Conservation (phyloP, 2,329 filamentous ascomycete species). For the Proliferodiscus dingleyae region DNA sequence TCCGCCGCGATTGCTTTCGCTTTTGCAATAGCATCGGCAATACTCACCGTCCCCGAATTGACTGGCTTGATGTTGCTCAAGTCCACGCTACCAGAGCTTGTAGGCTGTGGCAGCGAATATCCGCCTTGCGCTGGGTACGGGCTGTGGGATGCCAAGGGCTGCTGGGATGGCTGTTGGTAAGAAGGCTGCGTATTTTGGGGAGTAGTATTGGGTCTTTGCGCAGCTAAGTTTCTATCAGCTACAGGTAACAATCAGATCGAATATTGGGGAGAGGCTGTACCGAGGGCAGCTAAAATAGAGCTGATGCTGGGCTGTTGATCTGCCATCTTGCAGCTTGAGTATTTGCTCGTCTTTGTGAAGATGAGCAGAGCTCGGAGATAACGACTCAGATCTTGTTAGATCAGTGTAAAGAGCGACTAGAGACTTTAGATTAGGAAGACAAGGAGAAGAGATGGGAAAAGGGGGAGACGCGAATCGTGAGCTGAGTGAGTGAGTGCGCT, state of each 20-base stretch:
- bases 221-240: slow-evolving; percentile 35
- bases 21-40: slow-evolving; percentile 79
- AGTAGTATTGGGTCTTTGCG: slow-evolving; percentile 43
- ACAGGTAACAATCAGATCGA: not conserved
- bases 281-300: slow-evolving; percentile 46
- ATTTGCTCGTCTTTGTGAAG: not conserved
- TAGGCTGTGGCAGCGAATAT: slow-evolving; percentile 47
- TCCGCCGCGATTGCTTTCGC: slow-evolving; percentile 78
- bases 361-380: not conserved
- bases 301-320: slow-evolving; percentile 44
- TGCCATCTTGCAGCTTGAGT: slow-evolving; percentile 34
- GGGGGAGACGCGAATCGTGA: no score
- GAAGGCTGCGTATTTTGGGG: slow-evolving; percentile 37
- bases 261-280: slow-evolving; percentile 25
- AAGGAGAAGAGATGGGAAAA: no score
- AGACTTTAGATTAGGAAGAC: no score
- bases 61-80: slow-evolving; percentile 74
- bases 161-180: slow-evolving; percentile 20
- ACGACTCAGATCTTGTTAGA: no score
- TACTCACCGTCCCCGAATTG: slow-evolving; percentile 75
- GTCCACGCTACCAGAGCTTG: slow-evolving; percentile 71
- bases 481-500: no score
- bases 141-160: slow-evolving; percentile 40
- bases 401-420: no score
- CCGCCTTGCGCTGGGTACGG: slow-evolving; percentile 35